These are phyloP conservation scores for Candida maris DNA, from an alignment of 805 yeast species.

Conservation along the genomic window DNA sequence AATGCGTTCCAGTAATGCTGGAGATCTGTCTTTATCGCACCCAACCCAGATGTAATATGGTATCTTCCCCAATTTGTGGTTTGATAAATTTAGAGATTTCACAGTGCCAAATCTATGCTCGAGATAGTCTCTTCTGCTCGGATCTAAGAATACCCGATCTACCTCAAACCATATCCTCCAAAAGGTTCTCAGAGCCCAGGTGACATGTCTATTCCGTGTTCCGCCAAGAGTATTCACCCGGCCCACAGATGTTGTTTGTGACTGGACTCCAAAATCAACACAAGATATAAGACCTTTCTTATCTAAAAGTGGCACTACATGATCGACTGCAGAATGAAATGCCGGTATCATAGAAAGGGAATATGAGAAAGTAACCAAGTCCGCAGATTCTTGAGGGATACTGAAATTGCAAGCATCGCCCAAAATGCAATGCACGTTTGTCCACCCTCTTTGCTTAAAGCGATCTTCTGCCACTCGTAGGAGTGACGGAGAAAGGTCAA, in stretches of 20 bases:
- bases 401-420: constrained; percentile 74
- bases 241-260: constrained; percentile 59
- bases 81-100: constrained; percentile 67
- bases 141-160: constrained; percentile 74
- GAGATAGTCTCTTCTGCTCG: constrained; percentile 76
- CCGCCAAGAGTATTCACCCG: constrained; percentile 77
- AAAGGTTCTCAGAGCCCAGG: constrained; percentile 75
- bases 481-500: constrained; percentile 74
- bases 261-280: constrained; percentile 80
- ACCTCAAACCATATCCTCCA: constrained; percentile 90
- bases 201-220: constrained; percentile 61
- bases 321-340: constrained; percentile 74
- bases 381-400: constrained; percentile 52
- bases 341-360: constrained; percentile 84
- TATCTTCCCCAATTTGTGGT: constrained; percentile 62
- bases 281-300: constrained; percentile 62
- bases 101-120: constrained; percentile 81
- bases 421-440: constrained; percentile 62
- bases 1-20: constrained; percentile 48
- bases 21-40: constrained; percentile 54
- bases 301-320: constrained; percentile 50
- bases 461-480: constrained; percentile 68
- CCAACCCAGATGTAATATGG: constrained; percentile 87
- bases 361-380: constrained; percentile 73
- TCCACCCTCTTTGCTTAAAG: constrained; percentile 45